These are phyloP conservation scores for Colletotrichum endophyticum DNA, from an alignment of 2,329 filamentous ascomycete species.

Conservation along the genomic window DNA sequence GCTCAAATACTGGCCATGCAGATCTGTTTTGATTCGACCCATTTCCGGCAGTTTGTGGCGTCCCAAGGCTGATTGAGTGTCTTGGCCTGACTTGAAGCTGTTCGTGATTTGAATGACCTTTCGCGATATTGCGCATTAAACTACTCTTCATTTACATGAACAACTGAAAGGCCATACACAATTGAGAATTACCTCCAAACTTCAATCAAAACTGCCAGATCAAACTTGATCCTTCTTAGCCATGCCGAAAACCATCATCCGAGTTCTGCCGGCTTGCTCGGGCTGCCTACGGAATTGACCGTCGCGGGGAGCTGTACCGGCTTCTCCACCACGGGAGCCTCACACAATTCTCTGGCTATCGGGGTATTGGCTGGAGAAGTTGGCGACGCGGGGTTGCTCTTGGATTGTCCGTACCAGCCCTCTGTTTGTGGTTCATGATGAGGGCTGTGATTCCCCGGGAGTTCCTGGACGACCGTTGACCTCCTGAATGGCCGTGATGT, in stretches of 20 bases:
- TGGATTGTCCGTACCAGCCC: not conserved
- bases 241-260: not conserved
- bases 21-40: not conserved
- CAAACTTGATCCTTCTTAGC: not conserved
- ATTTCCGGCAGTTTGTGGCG: not conserved
- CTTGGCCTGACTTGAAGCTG: not conserved
- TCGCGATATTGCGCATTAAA: not conserved
- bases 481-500: not conserved
- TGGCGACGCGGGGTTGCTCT: not conserved
- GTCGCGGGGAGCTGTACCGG: not conserved
- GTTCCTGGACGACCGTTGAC: not conserved
- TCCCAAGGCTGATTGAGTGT: not conserved
- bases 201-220: not conserved
- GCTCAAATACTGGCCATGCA: not conserved
- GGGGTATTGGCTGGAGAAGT: not conserved
- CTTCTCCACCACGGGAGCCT: not conserved
- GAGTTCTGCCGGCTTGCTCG: constrained; percentile 4
- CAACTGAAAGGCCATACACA: not conserved
- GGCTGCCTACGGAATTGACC: not conserved
- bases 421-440: not conserved
- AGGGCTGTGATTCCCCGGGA: not conserved
- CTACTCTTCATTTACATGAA: not conserved
- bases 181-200: not conserved
- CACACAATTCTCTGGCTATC: not conserved
- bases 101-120: not conserved